Conservation (phyloP, 2,329 filamentous ascomycete genomes). For the Neoarthrinium moseri region DNA sequence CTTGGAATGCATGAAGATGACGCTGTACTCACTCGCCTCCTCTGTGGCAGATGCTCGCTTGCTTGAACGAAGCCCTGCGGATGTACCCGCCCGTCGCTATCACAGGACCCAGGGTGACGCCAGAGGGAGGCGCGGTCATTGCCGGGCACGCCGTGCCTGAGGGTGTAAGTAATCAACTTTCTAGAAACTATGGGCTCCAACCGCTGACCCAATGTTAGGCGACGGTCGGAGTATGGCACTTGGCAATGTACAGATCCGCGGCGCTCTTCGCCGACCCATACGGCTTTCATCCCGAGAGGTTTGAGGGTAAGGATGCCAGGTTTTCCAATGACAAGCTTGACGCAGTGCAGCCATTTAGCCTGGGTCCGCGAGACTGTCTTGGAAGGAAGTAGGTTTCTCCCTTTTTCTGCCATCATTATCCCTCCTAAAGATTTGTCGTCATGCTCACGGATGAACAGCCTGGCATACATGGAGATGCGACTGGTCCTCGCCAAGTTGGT, state of each 20-base stretch:
- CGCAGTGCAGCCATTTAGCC: background rate
- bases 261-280: constrained; percentile 16
- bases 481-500: background rate
- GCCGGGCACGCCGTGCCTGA: background rate
- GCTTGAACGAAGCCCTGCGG: constrained; percentile 40
- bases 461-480: background rate
- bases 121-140: background rate
- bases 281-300: constrained; percentile 17
- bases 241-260: constrained; percentile 8
- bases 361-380: background rate
- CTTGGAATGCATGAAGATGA: no score
- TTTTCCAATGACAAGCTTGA: background rate
- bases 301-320: background rate
- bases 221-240: constrained; percentile 1
- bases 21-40: no score
- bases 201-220: background rate
- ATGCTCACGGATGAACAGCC: background rate
- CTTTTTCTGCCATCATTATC: no score
- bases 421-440: no score
- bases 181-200: constrained; percentile 4
- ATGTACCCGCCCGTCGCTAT: constrained; percentile 35
- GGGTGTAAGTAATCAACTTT: constrained; percentile 5
- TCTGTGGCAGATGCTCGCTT: constrained; percentile 39
- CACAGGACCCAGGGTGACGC: background rate
- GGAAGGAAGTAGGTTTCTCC: background rate